Percentiles rank a stretch among this genome's conserved stretches.
phyloP scores from a whole-genome alignment of 2,329 filamentous ascomycete genomes.

The Didymella glomerata region DNA sequence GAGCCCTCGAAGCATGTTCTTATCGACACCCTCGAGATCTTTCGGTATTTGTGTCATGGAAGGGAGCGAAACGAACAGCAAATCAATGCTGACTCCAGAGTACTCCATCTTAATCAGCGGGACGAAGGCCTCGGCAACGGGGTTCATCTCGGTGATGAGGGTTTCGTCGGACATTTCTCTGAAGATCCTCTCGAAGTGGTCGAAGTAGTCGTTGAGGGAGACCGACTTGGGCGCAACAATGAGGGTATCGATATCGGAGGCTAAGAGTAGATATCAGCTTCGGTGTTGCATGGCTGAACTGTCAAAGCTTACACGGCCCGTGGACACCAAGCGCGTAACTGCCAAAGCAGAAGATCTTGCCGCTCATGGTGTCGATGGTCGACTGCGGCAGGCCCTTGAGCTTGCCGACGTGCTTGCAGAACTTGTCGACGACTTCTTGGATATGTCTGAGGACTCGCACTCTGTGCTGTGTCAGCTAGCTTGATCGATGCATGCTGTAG shows the following conservation, averaged over 20 bases:
- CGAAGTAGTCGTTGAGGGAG: constrained; percentile 88
- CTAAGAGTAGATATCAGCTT: constrained; percentile 52
- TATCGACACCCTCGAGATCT: constrained; percentile 80
- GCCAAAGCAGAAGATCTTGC: constrained; percentile 94
- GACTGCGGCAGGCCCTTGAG: constrained; percentile 77
- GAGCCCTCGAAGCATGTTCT: constrained; percentile 82
- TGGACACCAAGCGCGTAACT: constrained; percentile 95
- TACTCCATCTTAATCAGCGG: constrained; percentile 98
- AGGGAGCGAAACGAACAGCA: constrained; percentile 69
- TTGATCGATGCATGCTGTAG: background rate
- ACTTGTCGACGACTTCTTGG: constrained; percentile 82
- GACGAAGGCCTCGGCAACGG: constrained; percentile 89
- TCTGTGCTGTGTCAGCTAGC: constrained; percentile 55
- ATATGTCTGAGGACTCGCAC: constrained; percentile 77
- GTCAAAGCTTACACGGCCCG: constrained; percentile 68
- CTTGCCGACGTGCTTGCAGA: constrained; percentile 81
- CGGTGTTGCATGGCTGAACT: background rate
- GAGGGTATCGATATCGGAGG: constrained; percentile 97
- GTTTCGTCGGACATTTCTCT: constrained; percentile 76
- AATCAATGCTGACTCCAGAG: constrained; percentile 88
- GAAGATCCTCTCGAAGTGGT: constrained; percentile 82
- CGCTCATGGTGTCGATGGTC: constrained; percentile 82
- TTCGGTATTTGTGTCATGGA: constrained; percentile 55
- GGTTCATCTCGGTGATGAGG: constrained; percentile 84
- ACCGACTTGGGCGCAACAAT: constrained; percentile 92